phyloP scores from a whole-genome alignment of 768 basidiomycete species.

The Hydnomerulius pinastri region DNA sequence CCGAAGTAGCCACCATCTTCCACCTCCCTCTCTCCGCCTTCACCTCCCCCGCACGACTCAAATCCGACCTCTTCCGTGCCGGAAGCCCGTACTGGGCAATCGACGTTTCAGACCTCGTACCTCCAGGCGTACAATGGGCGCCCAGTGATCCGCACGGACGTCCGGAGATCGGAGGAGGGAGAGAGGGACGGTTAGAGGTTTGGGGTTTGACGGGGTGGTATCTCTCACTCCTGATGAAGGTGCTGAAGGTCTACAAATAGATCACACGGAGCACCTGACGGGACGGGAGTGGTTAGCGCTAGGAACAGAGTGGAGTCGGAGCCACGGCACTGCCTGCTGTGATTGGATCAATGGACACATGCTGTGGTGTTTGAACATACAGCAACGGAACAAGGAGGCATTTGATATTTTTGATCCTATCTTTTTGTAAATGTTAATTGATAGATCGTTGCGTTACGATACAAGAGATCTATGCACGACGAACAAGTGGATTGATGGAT shows the following conservation, averaged over 20 bases:
- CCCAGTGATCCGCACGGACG: slow-evolving; percentile 34
- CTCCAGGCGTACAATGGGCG: slow-evolving; percentile 30
- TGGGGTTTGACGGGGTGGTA: slow-evolving; percentile 91
- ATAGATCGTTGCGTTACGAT: background rate
- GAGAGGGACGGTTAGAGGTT: slow-evolving; percentile 58
- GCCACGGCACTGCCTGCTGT: background rate
- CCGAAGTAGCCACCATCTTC: slow-evolving; percentile 71
- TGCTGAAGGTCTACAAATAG: slow-evolving; percentile 49
- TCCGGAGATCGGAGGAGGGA: slow-evolving; percentile 45
- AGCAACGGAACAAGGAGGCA: background rate
- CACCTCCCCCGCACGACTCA: slow-evolving; percentile 48
- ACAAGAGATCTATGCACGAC: slow-evolving; percentile 4
- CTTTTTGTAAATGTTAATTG: background rate
- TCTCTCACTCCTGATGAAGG: slow-evolving; percentile 61
- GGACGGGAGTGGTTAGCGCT: background rate
- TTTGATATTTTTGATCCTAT: background rate
- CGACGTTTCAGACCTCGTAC: slow-evolving; percentile 61
- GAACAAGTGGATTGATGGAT: slow-evolving; percentile 18
- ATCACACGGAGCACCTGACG: background rate
- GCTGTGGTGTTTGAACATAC: background rate
- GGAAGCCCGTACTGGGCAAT: slow-evolving; percentile 61
- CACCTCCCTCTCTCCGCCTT: slow-evolving; percentile 66
- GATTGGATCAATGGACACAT: background rate
- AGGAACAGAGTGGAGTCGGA: background rate
- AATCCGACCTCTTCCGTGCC: slow-evolving; percentile 55